These are phyloP conservation scores for Periconia digitata DNA, from an alignment of 2,329 filamentous ascomycete genomes.

Conservation along the genomic window DNA sequence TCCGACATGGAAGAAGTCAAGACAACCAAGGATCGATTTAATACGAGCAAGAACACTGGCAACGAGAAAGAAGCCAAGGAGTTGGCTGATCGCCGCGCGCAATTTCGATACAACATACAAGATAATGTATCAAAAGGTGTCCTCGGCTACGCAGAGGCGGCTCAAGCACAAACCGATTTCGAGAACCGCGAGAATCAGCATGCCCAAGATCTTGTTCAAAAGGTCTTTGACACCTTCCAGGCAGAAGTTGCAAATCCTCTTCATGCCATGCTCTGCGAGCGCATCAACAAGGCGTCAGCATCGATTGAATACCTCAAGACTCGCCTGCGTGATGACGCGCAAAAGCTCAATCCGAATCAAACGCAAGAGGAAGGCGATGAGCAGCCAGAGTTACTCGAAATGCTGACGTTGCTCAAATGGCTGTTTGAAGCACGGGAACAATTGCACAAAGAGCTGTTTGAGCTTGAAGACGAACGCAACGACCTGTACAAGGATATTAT, in stretches of 20 bases:
- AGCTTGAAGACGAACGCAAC: slow-evolving; percentile 81
- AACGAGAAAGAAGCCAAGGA: slow-evolving; percentile 55
- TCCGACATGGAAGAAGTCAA: slow-evolving; percentile 74
- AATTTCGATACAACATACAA: slow-evolving; percentile 74
- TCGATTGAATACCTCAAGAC: slow-evolving; percentile 76
- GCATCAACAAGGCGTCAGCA: slow-evolving; percentile 71
- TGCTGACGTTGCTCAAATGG: slow-evolving; percentile 94
- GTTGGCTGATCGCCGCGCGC: slow-evolving; percentile 63
- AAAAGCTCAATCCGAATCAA: slow-evolving; percentile 71
- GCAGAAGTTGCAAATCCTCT: slow-evolving; percentile 79
- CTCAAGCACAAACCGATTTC: slow-evolving; percentile 75
- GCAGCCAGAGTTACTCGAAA: slow-evolving; percentile 89
- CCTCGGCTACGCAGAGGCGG: slow-evolving; percentile 81
- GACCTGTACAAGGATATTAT: slow-evolving; percentile 84
- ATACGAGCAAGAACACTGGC: slow-evolving; percentile 54
- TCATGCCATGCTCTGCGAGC: slow-evolving; percentile 75
- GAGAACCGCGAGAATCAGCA: slow-evolving; percentile 68
- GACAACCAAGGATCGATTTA: slow-evolving; percentile 62
- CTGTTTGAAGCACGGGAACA: slow-evolving; percentile 92
- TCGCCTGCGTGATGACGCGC: slow-evolving; percentile 72
- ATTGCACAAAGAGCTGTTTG: slow-evolving; percentile 81
- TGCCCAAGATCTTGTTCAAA: slow-evolving; percentile 72
- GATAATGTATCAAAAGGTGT: slow-evolving; percentile 75
- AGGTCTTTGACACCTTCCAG: slow-evolving; percentile 83
- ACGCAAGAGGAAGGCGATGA: slow-evolving; percentile 95